These are phyloP conservation scores for Cinnamomum chago DNA, from an alignment of 164 flowering plant genomes.

Conservation along the genomic window DNA sequence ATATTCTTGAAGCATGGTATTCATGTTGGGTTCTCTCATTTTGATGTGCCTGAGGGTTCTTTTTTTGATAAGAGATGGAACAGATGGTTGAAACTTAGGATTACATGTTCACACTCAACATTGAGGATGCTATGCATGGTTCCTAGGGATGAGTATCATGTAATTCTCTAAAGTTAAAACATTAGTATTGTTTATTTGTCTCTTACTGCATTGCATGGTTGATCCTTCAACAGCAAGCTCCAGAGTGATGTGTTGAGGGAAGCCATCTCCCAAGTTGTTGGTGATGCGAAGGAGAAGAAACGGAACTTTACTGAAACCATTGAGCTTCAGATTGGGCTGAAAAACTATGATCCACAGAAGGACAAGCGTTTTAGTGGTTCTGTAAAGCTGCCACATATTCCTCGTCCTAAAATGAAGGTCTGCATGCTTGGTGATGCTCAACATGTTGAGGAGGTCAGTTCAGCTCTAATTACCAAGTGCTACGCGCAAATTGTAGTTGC, in stretches of 20 bases:
- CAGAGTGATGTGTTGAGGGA: conserved; percentile 65
- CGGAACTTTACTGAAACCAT: conserved; percentile 64
- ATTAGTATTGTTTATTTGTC: background rate
- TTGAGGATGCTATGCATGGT: background rate
- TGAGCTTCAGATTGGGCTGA: conserved; percentile 78
- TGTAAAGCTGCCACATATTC: conserved; percentile 42
- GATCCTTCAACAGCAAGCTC: conserved; percentile 50
- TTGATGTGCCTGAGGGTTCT: too few species aligned
- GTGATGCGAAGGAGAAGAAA: conserved; percentile 44
- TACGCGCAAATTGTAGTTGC: background rate
- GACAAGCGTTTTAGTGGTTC: conserved; percentile 86
- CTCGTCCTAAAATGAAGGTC: conserved; percentile 44
- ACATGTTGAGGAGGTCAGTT: conserved; percentile 68
- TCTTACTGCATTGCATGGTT: background rate
- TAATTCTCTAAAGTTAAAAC: background rate
- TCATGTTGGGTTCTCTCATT: too few species aligned
- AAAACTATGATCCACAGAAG: conserved; percentile 80
- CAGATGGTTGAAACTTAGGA: too few species aligned
- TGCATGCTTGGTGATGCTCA: conserved; percentile 45
- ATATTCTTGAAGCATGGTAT: too few species aligned
- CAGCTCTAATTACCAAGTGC: background rate
- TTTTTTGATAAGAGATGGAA: too few species aligned
- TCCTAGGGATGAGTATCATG: background rate
- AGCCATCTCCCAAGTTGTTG: conserved; percentile 37
- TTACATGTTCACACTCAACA: too few species aligned